Evolutionary conservation across 129 eudicot genomes (phyloP).

Genomic region (Erigeron canadensis): DNA sequence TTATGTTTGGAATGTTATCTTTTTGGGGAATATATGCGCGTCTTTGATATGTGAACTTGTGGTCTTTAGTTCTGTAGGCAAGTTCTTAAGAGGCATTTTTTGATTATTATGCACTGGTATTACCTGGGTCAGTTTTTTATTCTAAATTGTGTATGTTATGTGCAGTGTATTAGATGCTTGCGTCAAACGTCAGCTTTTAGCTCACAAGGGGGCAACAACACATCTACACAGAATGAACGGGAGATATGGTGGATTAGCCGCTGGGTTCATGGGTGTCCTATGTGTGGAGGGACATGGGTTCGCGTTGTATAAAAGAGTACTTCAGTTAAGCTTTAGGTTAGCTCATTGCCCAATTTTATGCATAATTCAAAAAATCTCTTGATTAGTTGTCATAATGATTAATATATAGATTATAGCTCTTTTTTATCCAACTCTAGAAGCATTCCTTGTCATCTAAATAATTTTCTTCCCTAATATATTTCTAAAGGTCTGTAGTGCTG

Average conservation of each 20-base stretch:
- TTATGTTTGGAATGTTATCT: not conserved
- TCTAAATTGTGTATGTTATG: conserved; percentile 6
- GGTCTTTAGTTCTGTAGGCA: not conserved
- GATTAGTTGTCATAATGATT: not conserved
- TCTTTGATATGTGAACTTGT: not conserved
- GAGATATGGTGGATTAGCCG: conserved; percentile 96
- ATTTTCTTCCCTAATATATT: too few species aligned
- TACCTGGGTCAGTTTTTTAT: not conserved
- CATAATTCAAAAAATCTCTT: not conserved
- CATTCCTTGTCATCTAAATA: not conserved
- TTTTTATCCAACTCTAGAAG: not conserved
- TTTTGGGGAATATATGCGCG: not conserved
- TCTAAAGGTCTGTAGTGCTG: too few species aligned
- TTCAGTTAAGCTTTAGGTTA: conserved; percentile 22
- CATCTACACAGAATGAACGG: conserved; percentile 60
- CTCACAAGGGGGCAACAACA: conserved; percentile 48
- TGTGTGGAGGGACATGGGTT: conserved; percentile 99
- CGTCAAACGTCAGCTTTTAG: conserved; percentile 92
- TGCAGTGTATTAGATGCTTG: conserved; percentile 98
- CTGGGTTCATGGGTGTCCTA: conserved; percentile 95
- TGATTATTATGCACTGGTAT: not conserved
- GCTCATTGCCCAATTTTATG: conserved; percentile 7
- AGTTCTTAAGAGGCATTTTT: not conserved
- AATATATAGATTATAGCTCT: not conserved
- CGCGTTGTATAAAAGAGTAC: conserved; percentile 65